Evolutionary conservation across 176 grass and related monocot genomes (phyloP), one percentile per base, ranked within the genome.

Genomic region (Cenchrus fungigraminus): DNA sequence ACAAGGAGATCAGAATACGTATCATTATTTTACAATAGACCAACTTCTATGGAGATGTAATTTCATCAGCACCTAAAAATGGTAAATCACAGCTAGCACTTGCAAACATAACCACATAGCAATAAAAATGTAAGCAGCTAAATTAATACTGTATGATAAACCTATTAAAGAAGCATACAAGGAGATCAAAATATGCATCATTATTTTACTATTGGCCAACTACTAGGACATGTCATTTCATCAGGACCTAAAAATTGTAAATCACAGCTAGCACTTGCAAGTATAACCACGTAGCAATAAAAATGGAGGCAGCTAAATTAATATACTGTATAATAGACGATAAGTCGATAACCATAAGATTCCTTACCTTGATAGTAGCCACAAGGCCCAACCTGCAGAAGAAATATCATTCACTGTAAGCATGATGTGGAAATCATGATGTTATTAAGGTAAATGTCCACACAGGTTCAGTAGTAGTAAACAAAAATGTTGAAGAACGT

Each of bases 301-400:
- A 28, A 62, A 28, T 62, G 59, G 25, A 20, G 28, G n/a, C 52
- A 15, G 15, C 17, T 71, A 62, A 20, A 62, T 22, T 13, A 78
- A 78, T 12, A 78, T 12, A 7, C 45, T 40, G 37, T 51, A 57
- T 79, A 71, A 81, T 59, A 68, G 47, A 47, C 3, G 83, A 25
- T 25, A 25, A 25, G 25, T 25, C 25, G 25, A 78, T 16, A 65
- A 58, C 42, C 22, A 25, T 66, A 11, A 74, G 20, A 71, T 63
- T 73, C 16, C 70, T 61, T 92, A 97, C 94, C 94, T 97, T 97
- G 55, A 97, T 97, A 64, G 92, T 94, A 53, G 89, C 90, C 80
- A 94, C 92, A 76, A 97, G 94, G 46, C 92, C 85, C 88, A 97
- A 74, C 91, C 94, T 97, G 92, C 51, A 85, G 25, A 81, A 74